phyloP scores from a whole-genome alignment of 306 rosid genomes.

The Casuarina equisetifolia region DNA sequence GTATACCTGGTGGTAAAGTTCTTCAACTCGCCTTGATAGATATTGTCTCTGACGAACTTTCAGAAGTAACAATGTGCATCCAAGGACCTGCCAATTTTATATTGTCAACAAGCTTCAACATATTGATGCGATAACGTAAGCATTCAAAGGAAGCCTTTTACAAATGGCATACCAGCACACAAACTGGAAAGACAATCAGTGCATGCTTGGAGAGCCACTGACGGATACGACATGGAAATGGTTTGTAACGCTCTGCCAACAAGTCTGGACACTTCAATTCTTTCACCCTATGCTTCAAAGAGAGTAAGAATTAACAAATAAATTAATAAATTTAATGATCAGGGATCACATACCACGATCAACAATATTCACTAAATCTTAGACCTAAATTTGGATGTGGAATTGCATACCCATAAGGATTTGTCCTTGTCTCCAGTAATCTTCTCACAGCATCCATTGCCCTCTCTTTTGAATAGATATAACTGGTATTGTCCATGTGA shows the following conservation, averaged over 20 bases:
- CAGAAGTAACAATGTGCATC: slow-evolving; percentile 49
- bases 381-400: slow-evolving; percentile 12
- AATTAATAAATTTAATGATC: background rate
- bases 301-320: background rate
- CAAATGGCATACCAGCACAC: slow-evolving; percentile 59
- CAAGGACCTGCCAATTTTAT: slow-evolving; percentile 60
- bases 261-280: slow-evolving; percentile 81
- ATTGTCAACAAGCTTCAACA: slow-evolving; percentile 44
- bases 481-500: slow-evolving; percentile 39
- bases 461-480: slow-evolving; percentile 55
- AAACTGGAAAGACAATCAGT: slow-evolving; percentile 48
- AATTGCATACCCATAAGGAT: slow-evolving; percentile 60
- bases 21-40: slow-evolving; percentile 63
- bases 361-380: slow-evolving; percentile 14
- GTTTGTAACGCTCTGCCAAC: slow-evolving; percentile 62
- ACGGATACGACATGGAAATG: slow-evolving; percentile 53
- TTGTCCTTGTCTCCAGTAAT: slow-evolving; percentile 53
- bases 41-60: slow-evolving; percentile 38
- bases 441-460: slow-evolving; percentile 48
- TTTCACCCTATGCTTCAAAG: slow-evolving; percentile 51
- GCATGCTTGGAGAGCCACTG: slow-evolving; percentile 65
- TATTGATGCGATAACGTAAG: slow-evolving; percentile 29
- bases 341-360: slow-evolving; percentile 12
- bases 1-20: slow-evolving; percentile 75
- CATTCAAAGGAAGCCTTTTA: slow-evolving; percentile 32